Conservation (phyloP, 1,284 basidiomycete genomes). For the Boletus sp. region DNA sequence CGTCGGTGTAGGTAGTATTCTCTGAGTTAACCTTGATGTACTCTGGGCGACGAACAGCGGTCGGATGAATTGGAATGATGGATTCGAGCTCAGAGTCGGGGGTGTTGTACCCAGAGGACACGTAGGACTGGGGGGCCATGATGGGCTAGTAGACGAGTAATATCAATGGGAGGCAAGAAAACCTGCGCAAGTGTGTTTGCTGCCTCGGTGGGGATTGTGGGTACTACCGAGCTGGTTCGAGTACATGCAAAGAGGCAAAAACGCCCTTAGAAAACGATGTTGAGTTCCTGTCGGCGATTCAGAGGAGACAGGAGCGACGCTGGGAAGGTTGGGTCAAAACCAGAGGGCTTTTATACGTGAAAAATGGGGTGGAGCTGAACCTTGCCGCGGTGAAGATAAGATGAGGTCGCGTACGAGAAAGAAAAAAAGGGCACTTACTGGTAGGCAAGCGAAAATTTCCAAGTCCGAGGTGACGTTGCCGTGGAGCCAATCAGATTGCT, state of each 20-base stretch:
- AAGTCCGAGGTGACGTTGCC: constrained; percentile 21
- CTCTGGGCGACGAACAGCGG: constrained; percentile 74
- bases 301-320: not conserved
- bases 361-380: constrained; percentile 21
- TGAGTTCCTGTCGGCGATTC: not conserved
- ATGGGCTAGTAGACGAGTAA: constrained; percentile 10
- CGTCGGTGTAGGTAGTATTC: constrained; percentile 78
- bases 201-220: constrained; percentile 77
- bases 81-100: constrained; percentile 66
- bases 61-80: constrained; percentile 76
- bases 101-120: constrained; percentile 60
- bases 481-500: constrained; percentile 17
- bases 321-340: not conserved
- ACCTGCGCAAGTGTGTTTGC: constrained; percentile 67
- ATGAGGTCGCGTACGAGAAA: constrained; percentile 5
- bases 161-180: constrained; percentile 55
- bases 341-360: constrained; percentile 27
- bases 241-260: constrained; percentile 70
- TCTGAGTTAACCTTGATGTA: constrained; percentile 84
- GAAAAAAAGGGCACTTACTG: constrained; percentile 10
- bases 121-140: constrained; percentile 53
- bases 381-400: not conserved
- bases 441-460: constrained; percentile 9
- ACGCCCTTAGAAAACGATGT: constrained; percentile 20
- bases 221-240: constrained; percentile 80